Percentiles rank a stretch among this genome's conserved stretches.
Evolutionary conservation across 352 stramenopile species (phyloP).

Genomic region (Pythium aquatile): DNA sequence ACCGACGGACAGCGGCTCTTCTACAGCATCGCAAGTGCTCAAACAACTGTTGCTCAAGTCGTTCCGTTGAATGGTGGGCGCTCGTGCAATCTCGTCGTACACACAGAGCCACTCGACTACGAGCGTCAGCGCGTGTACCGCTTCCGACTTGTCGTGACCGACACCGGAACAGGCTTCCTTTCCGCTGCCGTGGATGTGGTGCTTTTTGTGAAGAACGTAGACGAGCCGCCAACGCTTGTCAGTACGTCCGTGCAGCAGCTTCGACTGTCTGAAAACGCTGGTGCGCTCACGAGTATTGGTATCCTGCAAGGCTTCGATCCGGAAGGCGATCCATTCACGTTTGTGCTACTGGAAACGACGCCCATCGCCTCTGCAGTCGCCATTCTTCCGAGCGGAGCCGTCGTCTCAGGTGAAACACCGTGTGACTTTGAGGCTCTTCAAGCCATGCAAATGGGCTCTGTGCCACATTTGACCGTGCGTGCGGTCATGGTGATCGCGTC

Average conservation of each 20-base stretch:
- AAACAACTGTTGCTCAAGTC: constrained; percentile 30
- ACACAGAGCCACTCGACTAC: constrained; percentile 38
- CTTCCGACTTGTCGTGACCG: constrained; percentile 43
- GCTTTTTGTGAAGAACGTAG: constrained; percentile 45
- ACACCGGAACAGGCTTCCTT: constrained; percentile 45
- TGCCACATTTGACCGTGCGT: constrained; percentile 17
- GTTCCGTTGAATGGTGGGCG: constrained; percentile 25
- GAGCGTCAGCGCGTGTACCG: constrained; percentile 37
- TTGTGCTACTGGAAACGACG: constrained; percentile 29
- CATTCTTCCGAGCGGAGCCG: constrained; percentile 9
- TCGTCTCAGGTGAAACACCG: constrained; percentile 6
- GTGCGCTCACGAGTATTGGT: constrained; percentile 23
- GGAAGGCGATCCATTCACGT: constrained; percentile 45
- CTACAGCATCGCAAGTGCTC: constrained; percentile 30
- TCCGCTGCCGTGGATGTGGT: constrained; percentile 41
- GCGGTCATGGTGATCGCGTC: constrained; percentile 5
- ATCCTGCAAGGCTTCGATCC: constrained; percentile 43
- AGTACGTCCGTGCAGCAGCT: constrained; percentile 30
- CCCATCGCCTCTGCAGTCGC: constrained; percentile 28
- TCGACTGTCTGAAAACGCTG: constrained; percentile 38
- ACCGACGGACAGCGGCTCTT: constrained; percentile 37
- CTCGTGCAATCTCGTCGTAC: constrained; percentile 38
- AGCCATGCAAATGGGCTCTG: neutral
- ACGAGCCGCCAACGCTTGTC: constrained; percentile 41
- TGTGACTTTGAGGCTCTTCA: constrained; percentile 26